Base-by-base conservation (phyloP, 23 red algal genomes). In the Gracilariopsis chorda region DNA sequence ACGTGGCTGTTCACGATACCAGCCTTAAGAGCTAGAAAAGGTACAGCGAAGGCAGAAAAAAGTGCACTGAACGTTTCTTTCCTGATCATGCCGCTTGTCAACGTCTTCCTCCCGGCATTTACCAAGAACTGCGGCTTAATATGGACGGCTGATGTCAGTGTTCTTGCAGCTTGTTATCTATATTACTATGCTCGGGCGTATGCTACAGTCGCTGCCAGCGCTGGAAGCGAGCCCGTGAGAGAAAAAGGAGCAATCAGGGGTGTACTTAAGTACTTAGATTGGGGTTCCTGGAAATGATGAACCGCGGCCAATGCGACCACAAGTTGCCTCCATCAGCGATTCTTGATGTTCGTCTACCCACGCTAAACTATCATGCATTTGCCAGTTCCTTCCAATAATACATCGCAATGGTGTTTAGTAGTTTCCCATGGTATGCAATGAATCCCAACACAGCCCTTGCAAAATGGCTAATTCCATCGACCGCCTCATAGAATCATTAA, bases 1-100 rank as follows among this genome's bases (percentile, higher is more conserved):
- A 73, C 90, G 2, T 99, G 97, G 97, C 63, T 99, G 30, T 99
- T 99, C 32, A 99, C 97, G 19, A 96, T 99, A 46, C 97, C 97
- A 32, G 76, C 97, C 17, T 88, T 99, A 42, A 93, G 97, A 32
- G 97, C 97, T 9, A 87, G 97, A 64, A 99, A 99, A 61, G 93
- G 93, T 17, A 75, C 58, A 30, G 46, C 40, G 29, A 73, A 62
- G 21, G 55, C 86, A 12, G 97, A 99, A 80, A 99, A 99, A 81
- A 86, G 79, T 58, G 97, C 97, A 14, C 49, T 96, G 57, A 99
- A 99, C 60, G 64, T 93, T 1, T 88, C 97, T 8, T 99, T 99
- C 59, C 2, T 96, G 30, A 30, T 46, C 4, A 87, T 79, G 39
- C 93, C 94, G 3, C 1, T 99, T 20, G 17, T 87, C 19, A 99